Evolutionary conservation across 768 basidiomycete genomes (phyloP).

Genomic region (Tephrocybe sp.): DNA sequence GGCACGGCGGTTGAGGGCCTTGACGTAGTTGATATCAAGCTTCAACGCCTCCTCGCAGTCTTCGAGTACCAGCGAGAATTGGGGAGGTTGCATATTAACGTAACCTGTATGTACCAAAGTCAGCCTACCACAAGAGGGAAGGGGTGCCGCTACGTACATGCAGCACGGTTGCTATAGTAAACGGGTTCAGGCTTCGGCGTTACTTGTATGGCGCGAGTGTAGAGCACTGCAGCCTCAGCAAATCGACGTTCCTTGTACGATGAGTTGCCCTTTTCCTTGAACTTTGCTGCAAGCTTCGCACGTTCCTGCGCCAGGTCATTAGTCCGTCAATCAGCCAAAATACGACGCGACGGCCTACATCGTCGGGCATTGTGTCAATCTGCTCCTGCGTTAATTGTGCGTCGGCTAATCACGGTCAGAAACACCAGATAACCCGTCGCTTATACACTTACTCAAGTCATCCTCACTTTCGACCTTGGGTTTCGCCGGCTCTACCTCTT

Average conservation of each 20-base stretch:
- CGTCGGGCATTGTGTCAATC: slow-evolving; percentile 56
- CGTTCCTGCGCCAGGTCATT: slow-evolving; percentile 52
- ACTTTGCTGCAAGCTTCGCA: slow-evolving; percentile 54
- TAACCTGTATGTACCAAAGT: slow-evolving; percentile 63
- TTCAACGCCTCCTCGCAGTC: slow-evolving; percentile 91
- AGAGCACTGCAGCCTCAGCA: slow-evolving; percentile 57
- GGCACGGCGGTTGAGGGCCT: slow-evolving; percentile 88
- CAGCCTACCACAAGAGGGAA: not conserved
- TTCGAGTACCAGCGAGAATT: slow-evolving; percentile 76
- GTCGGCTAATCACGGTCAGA: slow-evolving; percentile 32
- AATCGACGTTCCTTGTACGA: slow-evolving; percentile 69
- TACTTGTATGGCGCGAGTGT: slow-evolving; percentile 74
- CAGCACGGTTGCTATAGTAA: slow-evolving; percentile 96
- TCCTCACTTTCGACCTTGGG: slow-evolving; percentile 39
- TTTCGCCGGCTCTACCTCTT: slow-evolving; percentile 53
- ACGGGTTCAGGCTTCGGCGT: slow-evolving; percentile 85
- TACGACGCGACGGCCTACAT: slow-evolving; percentile 40
- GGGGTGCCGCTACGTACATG: slow-evolving; percentile 57
- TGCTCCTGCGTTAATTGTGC: slow-evolving; percentile 48
- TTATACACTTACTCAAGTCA: slow-evolving; percentile 21
- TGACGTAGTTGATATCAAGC: slow-evolving; percentile 84
- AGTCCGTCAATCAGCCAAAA: not conserved
- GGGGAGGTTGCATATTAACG: slow-evolving; percentile 85
- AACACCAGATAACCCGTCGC: not conserved
- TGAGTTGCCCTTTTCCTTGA: slow-evolving; percentile 72